phyloP scores from a whole-genome alignment of 257 asterid species.

The Ocimum tenuiflorum region DNA sequence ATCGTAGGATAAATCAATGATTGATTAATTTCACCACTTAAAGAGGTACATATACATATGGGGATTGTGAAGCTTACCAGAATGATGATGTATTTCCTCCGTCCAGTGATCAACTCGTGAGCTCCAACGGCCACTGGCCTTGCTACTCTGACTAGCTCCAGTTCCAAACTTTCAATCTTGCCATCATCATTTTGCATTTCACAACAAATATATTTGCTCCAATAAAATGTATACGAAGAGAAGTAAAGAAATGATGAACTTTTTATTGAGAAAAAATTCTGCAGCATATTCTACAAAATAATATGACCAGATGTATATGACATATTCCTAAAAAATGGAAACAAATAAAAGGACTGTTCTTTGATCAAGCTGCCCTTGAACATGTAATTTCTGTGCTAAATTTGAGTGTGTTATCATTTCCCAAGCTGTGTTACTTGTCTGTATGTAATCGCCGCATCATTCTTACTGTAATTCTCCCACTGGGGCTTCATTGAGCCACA shows the following conservation, averaged over 20 bases:
- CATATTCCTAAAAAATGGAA: neutral
- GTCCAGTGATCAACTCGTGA: too few relatives aligned
- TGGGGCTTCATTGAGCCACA: slow-evolving; percentile 95
- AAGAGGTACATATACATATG: too few relatives aligned
- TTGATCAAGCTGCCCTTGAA: neutral
- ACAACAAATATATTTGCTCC: neutral
- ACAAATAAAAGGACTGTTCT: neutral
- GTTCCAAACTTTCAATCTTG: neutral
- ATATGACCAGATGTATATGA: neutral
- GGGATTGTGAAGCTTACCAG: too few relatives aligned
- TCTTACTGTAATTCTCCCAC: slow-evolving; percentile 82
- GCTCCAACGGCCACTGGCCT: too few relatives aligned
- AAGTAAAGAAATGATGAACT: neutral
- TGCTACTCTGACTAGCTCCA: too few relatives aligned
- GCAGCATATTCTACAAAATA: neutral
- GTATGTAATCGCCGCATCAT: too few relatives aligned
- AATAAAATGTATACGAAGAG: neutral
- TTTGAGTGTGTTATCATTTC: neutral
- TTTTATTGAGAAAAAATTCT: neutral
- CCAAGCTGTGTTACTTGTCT: neutral
- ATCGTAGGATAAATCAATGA: too few relatives aligned
- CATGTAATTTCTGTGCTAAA: neutral
- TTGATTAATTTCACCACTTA: too few relatives aligned
- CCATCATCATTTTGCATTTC: neutral
- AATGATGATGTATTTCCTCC: too few relatives aligned